A percentile compares a stretch with the other conserved stretches of the same genome.
These are phyloP conservation scores for Saccharomyces mikatae DNA, from an alignment of 805 yeast species.

Conservation along the genomic window DNA sequence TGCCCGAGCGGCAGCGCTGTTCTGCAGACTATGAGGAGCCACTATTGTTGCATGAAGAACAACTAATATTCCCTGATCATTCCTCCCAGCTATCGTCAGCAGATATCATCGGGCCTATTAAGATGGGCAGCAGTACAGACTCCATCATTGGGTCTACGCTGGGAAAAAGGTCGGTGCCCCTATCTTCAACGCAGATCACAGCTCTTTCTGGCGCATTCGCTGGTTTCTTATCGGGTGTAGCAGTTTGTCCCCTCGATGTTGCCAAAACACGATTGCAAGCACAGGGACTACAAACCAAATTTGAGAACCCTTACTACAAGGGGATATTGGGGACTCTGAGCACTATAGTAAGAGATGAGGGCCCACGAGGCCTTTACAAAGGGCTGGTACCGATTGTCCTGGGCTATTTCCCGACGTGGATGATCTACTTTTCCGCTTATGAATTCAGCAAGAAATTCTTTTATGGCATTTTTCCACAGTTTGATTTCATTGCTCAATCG, in stretches of 20 bases:
- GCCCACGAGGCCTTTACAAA: conserved; percentile 72
- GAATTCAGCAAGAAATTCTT: conserved; percentile 62
- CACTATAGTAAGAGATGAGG: conserved; percentile 69
- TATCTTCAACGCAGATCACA: conserved; percentile 44
- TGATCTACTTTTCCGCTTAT: conserved; percentile 85
- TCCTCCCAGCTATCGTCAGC: background rate
- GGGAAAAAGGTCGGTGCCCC: background rate
- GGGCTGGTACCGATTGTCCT: conserved; percentile 85
- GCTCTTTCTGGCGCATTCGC: conserved; percentile 88
- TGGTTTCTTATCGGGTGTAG: conserved; percentile 81
- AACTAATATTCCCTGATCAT: background rate
- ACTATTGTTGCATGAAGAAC: background rate
- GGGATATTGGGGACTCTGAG: conserved; percentile 59
- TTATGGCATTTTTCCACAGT: conserved; percentile 34
- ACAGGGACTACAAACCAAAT: conserved; percentile 48
- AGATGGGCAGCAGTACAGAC: background rate
- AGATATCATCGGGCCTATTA: background rate
- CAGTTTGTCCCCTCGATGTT: conserved; percentile 93
- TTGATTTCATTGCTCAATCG: conserved; percentile 35
- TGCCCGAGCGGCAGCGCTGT: background rate
- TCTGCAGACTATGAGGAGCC: background rate
- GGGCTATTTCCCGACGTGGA: conserved; percentile 97
- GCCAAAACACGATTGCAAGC: conserved; percentile 93
- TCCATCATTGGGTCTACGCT: background rate
- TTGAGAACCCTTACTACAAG: conserved; percentile 36